These are phyloP conservation scores for Strobilomyces echinocephalus DNA, from an alignment of 768 basidiomycete genomes.

Conservation along the genomic window DNA sequence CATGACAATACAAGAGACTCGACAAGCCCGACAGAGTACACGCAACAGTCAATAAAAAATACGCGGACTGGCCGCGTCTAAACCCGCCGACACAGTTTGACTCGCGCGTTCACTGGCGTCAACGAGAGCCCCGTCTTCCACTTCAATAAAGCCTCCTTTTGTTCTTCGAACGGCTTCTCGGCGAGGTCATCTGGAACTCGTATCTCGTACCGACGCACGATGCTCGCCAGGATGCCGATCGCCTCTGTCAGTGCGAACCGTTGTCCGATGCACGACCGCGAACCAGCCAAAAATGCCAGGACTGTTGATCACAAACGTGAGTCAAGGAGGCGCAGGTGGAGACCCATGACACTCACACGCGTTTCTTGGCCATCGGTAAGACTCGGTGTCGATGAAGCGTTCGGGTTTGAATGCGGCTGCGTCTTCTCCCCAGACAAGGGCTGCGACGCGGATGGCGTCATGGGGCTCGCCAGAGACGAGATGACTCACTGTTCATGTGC, in stretches of 20 bases:
- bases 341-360: not conserved
- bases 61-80: not conserved
- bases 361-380: conserved; percentile 46
- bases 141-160: conserved; percentile 30
- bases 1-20: no score
- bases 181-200: conserved; percentile 35
- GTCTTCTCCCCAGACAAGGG: conserved; percentile 48
- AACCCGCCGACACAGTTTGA: conserved; percentile 20
- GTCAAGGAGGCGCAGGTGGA: not conserved
- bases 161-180: conserved; percentile 27
- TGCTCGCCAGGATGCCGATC: conserved; percentile 39
- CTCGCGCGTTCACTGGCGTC: conserved; percentile 29
- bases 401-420: conserved; percentile 43
- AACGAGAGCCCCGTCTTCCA: conserved; percentile 38
- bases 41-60: no score
- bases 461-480: not conserved
- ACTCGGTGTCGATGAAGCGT: conserved; percentile 46
- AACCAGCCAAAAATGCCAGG: conserved; percentile 42
- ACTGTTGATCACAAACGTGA: conserved; percentile 21
- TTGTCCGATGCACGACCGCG: conserved; percentile 46
- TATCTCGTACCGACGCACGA: conserved; percentile 41
- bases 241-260: conserved; percentile 43
- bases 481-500: conserved; percentile 42
- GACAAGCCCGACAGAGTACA: no score
- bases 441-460: conserved; percentile 20